Base-by-base conservation (phyloP, 768 basidiomycete species). In the Scleroderma citrinum region DNA sequence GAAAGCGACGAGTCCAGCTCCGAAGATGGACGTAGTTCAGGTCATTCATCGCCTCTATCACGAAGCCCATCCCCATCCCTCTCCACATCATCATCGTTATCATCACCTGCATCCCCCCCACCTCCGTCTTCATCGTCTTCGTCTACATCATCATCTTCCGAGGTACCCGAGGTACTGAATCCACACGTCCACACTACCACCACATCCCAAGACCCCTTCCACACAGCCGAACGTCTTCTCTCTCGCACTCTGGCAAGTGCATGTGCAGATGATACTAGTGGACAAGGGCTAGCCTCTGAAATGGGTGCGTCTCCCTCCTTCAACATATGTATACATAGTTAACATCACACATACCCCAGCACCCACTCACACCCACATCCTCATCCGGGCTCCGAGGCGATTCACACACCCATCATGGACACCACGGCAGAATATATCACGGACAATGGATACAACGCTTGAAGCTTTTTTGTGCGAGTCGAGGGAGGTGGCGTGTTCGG, bases 341-440 rank as follows among this genome's bases (percentile, higher is more conserved):
- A 16, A 35, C 6, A 24, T 21, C 26, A 3, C 23, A n/a, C 34
- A 7, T 16, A 21, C 19, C 11, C n/a, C 51, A 77, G 76, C 69
- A 8, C 69, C 76, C 7, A 77, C 76, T 0, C 74, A 76, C 36
- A 75, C 67, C 1, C 75, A 78, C 24, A 55, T 78, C 40, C 60
- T 75, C 11, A 65, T 77, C 19, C 72, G 72, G 39, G 76, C 76
- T 0, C 76, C 76, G 1, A 64, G 76, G 5, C 65, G 74, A 13
- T 77, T 77, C 55, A 53, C 57, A 7, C 76, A 77, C 47, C 70
- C 76, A 3, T 63, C 68, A 7, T 77, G 76, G 76, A 58, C 69
- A 30, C 76, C 76, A 4, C 69, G 72, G 7, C 76, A 77, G 59
- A 74, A 70, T 47, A 50, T 70, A 17, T 65, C 65, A 30, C 38